Evolutionary conservation across 2,329 filamentous ascomycete species (phyloP).

Genomic region (Xylaria sp.): DNA sequence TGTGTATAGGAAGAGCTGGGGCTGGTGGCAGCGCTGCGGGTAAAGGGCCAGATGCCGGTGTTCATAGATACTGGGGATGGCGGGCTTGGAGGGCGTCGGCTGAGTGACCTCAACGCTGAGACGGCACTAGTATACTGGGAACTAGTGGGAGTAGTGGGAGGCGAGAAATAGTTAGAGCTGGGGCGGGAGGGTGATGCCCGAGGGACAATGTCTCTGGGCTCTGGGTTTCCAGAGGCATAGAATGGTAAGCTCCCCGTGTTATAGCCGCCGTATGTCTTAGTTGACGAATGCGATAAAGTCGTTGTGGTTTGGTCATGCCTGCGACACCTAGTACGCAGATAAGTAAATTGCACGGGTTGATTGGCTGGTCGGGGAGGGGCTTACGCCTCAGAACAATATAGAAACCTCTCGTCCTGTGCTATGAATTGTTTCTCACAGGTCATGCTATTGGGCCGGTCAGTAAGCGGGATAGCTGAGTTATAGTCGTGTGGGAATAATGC

Average conservation of each 20-base stretch:
- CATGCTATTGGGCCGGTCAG: constrained; percentile 55
- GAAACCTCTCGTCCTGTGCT: constrained; percentile 59
- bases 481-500: constrained; percentile 35
- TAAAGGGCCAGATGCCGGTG: constrained; percentile 59
- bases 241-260: constrained; percentile 49
- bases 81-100: constrained; percentile 59
- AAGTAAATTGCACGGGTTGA: constrained; percentile 32
- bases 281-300: constrained; percentile 37
- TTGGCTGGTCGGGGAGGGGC: constrained; percentile 40
- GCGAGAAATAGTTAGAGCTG: constrained; percentile 59
- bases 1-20: constrained; percentile 59
- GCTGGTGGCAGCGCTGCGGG: constrained; percentile 56
- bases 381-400: constrained; percentile 70
- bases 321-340: constrained; percentile 53
- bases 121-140: constrained; percentile 57
- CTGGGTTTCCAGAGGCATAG: constrained; percentile 53
- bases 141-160: constrained; percentile 56
- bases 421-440: constrained; percentile 71
- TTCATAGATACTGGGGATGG: constrained; percentile 56
- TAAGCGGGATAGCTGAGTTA: constrained; percentile 34
- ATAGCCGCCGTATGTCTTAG: constrained; percentile 41
- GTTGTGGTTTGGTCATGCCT: constrained; percentile 54
- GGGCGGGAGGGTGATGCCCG: constrained; percentile 67
- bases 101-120: constrained; percentile 61
- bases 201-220: constrained; percentile 67